Evolutionary conservation across 1,284 basidiomycete genomes (phyloP).

Genomic region (Naganishia albida): DNA sequence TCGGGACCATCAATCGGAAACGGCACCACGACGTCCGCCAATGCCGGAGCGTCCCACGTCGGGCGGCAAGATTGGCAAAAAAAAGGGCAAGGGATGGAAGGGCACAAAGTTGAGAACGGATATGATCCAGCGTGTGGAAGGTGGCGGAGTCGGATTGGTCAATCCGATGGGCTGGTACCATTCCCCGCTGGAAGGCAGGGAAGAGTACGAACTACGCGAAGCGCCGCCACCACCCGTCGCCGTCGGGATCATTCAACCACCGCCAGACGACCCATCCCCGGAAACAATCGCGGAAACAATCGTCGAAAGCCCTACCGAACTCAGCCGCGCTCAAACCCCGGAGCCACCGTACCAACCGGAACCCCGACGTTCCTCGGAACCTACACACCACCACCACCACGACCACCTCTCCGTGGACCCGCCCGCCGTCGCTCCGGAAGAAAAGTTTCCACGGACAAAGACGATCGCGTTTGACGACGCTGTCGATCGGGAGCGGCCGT

Average conservation of each 20-base stretch:
- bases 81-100: constrained; percentile 46
- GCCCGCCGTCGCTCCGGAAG: constrained; percentile 30
- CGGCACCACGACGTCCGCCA: constrained; percentile 1
- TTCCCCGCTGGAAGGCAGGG: constrained; percentile 15
- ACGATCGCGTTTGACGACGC: constrained; percentile 62
- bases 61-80: constrained; percentile 27
- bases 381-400: background rate
- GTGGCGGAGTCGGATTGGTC: constrained; percentile 74
- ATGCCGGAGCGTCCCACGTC: constrained; percentile 20
- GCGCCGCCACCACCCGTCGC: background rate
- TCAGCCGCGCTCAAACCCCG: background rate
- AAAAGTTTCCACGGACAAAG: constrained; percentile 58
- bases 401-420: too few species aligned
- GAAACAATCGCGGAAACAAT: too few species aligned
- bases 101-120: constrained; percentile 62
- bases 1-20: background rate
- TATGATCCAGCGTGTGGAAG: constrained; percentile 79
- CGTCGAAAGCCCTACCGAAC: constrained; percentile 2
- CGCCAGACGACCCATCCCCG: too few species aligned
- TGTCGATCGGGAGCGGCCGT: constrained; percentile 17
- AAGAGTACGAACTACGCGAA: constrained; percentile 13
- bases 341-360: constrained; percentile 11
- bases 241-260: constrained; percentile 9
- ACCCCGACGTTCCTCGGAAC: constrained; percentile 28
- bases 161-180: constrained; percentile 68